Base-by-base conservation (phyloP, 352 stramenopile species). In the Phytophthora cactorum region DNA sequence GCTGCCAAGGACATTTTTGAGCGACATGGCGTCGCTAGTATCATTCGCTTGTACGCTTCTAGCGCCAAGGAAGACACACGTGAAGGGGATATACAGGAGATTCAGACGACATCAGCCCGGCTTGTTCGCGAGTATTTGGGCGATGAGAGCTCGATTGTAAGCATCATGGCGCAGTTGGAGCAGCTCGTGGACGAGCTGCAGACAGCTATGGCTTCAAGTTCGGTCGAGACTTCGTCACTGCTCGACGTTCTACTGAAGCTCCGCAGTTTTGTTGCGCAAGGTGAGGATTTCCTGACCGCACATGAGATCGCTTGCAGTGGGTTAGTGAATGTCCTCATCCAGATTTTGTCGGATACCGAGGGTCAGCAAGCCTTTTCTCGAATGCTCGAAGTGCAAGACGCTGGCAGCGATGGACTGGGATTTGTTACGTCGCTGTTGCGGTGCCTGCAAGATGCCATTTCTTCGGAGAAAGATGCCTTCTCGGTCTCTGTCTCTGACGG, bases 241-340 rank as follows among this genome's bases (percentile, higher is more conserved):
- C 25, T 65, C 12, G 22, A 70, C 59, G 59, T 62, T 45, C 63
- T 90, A 6, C n/a, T 70, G 8, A 70, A 75, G 25, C 47, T 78
- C 7, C 61, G 45, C 1, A 15, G 66, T 43, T 74, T 76, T 41
- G 44, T 80, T 28, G 43, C 64, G 11, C 56, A 70, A 65, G 51
- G 63, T 52, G 61, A 74, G 2, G 62, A 71, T 5, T 77, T 73
- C 41, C 53, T 90, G 5, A 93, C 85, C 12, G 72, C 81, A 6
- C 77, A 90, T 55, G 82, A 93, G 52, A 79, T 93, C 22, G 68
- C 81, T 36, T 75, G 68, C 31, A 93, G 82, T 43, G 79, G 79
- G 4, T 67, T 93, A 4, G 81, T 88, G 31, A 70, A 70, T 10
- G 58, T 70, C 2, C 73, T 93, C 4, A 76, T 77, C 43, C 34